Percentiles rank a stretch among this genome's conserved stretches.
These are phyloP conservation scores for Diplodia corticola DNA, from an alignment of 2,329 filamentous ascomycete species.

Conservation along the genomic window DNA sequence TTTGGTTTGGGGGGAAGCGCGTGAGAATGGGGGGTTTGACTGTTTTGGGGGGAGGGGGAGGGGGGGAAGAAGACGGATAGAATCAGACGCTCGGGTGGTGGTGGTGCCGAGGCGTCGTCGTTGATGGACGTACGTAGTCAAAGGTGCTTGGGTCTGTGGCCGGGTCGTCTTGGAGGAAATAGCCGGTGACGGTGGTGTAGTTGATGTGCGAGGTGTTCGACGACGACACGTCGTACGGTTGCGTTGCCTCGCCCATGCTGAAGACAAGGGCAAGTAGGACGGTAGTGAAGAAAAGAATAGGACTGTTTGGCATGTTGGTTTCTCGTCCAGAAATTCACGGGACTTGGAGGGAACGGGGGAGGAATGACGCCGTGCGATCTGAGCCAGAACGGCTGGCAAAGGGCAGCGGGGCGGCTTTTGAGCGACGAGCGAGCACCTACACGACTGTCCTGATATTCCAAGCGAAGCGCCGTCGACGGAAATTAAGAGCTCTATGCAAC, in stretches of 20 bases:
- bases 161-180: slow-evolving; percentile 65
- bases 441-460: slow-evolving; percentile 12
- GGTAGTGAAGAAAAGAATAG: slow-evolving; percentile 20
- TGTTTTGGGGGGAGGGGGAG: background rate
- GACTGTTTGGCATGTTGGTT: slow-evolving; percentile 16
- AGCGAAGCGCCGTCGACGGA: slow-evolving; percentile 7
- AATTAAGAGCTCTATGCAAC: slow-evolving; percentile 1
- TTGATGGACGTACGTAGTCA: slow-evolving; percentile 54
- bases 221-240: background rate
- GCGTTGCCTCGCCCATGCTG: slow-evolving; percentile 22
- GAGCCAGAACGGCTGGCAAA: background rate
- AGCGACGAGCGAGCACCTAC: slow-evolving; percentile 8
- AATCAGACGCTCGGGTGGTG: slow-evolving; percentile 31
- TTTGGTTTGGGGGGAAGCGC: no score
- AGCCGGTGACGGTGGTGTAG: slow-evolving; percentile 61
- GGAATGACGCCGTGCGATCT: background rate
- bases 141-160: slow-evolving; percentile 58
- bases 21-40: no score
- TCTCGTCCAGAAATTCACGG: background rate
- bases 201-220: slow-evolving; percentile 48
- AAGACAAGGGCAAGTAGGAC: slow-evolving; percentile 18
- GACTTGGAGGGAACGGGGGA: background rate
- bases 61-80: slow-evolving; percentile 12
- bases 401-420: background rate
- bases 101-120: no score